Conservation (phyloP, 768 basidiomycete species). For the Candolleomyces aberdarensis region DNA sequence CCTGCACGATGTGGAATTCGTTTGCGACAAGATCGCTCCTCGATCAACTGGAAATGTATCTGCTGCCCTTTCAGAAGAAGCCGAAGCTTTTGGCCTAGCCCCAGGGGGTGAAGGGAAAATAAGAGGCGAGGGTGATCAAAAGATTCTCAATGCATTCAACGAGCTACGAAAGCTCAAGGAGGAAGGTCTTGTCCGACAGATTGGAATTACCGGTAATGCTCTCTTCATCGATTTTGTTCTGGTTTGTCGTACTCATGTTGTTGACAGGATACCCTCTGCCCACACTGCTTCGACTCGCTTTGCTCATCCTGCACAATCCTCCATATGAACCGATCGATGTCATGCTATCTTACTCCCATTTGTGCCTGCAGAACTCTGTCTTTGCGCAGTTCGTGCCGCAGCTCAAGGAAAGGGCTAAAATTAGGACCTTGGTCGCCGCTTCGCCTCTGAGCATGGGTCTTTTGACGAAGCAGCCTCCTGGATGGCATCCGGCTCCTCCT, state of each 20-base stretch:
- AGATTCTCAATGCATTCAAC: constrained; percentile 62
- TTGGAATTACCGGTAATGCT: constrained; percentile 74
- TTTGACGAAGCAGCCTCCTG: constrained; percentile 51
- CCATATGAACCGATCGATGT: constrained; percentile 75
- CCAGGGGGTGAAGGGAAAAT: constrained; percentile 54
- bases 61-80: constrained; percentile 50
- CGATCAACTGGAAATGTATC: constrained; percentile 53
- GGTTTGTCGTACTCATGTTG: neutral
- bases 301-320: constrained; percentile 63
- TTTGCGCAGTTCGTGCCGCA: constrained; percentile 53
- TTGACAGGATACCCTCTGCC: constrained; percentile 73
- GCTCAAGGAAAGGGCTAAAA: constrained; percentile 58
- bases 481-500: constrained; percentile 77
- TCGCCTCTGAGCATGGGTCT: constrained; percentile 87
- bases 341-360: constrained; percentile 78
- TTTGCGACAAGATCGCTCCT: constrained; percentile 51
- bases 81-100: constrained; percentile 61
- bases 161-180: constrained; percentile 67
- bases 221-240: neutral
- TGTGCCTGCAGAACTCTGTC: constrained; percentile 70
- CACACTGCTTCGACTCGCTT: constrained; percentile 77
- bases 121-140: constrained; percentile 68
- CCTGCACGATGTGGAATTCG: constrained; percentile 83
- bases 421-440: constrained; percentile 69
- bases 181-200: constrained; percentile 66